Evolutionary conservation across 2,329 filamentous ascomycete species (phyloP).

Genomic region (Colletotrichum ledebouriae): DNA sequence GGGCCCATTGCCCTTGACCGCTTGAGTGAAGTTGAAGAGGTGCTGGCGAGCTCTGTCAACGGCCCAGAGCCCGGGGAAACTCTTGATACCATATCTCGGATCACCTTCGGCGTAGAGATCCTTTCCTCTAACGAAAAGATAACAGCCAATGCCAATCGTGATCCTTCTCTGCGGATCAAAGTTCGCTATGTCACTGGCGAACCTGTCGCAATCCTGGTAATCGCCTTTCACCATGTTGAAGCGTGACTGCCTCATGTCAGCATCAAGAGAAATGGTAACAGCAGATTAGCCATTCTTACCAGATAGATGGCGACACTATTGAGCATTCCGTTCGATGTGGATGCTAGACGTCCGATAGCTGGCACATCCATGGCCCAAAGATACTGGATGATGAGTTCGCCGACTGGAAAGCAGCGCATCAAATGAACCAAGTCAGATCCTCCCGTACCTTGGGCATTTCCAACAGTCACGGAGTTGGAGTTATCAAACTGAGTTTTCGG

Average conservation of each 20-base stretch:
- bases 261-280: background rate
- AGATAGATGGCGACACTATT: constrained; percentile 12
- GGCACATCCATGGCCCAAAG: constrained; percentile 16
- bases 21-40: background rate
- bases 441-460: too few species aligned
- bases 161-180: background rate
- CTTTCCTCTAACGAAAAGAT: constrained; percentile 23
- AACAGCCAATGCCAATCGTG: constrained; percentile 13
- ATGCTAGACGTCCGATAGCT: constrained; percentile 17
- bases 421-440: background rate
- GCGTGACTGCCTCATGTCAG: constrained; percentile 24
- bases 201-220: constrained; percentile 29
- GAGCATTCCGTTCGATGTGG: constrained; percentile 18
- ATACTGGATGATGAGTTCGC: background rate
- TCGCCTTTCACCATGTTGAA: constrained; percentile 26
- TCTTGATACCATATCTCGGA: constrained; percentile 1
- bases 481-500: too few species aligned
- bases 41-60: too few species aligned
- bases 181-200: background rate
- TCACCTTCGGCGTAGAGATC: background rate
- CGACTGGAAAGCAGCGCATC: background rate
- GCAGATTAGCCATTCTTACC: background rate
- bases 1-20: background rate
- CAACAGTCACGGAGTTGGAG: too few species aligned
- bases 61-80: constrained; percentile 9